Conservation (phyloP, 2,329 filamentous ascomycete genomes). For the Penicillium sp. region DNA sequence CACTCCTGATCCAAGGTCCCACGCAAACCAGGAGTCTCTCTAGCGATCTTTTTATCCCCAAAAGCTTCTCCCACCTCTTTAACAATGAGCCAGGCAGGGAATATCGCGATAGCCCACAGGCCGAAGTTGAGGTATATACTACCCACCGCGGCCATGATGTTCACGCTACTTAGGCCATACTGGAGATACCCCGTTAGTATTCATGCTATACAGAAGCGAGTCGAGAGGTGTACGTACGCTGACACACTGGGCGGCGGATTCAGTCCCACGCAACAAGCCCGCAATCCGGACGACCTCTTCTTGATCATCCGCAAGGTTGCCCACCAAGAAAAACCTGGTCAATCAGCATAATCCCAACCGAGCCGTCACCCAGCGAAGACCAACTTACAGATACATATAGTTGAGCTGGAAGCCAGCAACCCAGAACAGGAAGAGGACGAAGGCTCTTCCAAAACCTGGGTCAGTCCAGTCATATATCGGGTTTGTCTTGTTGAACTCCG, state of each 20-base stretch:
- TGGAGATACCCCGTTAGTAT: constrained; percentile 17
- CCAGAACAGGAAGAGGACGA: constrained; percentile 66
- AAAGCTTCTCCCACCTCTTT: constrained; percentile 50
- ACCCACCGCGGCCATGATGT: constrained; percentile 62
- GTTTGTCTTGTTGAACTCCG: constrained; percentile 54
- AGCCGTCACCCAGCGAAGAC: not conserved
- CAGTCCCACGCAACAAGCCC: constrained; percentile 65
- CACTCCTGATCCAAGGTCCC: constrained; percentile 4
- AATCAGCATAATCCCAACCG: not conserved
- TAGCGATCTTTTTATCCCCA: constrained; percentile 29
- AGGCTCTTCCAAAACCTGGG: constrained; percentile 62
- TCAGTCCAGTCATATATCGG: constrained; percentile 66
- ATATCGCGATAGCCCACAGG: constrained; percentile 62
- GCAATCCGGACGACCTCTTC: constrained; percentile 66
- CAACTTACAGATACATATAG: constrained; percentile 64
- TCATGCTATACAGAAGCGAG: not conserved
- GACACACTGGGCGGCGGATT: constrained; percentile 70
- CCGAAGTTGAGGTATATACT: constrained; percentile 69
- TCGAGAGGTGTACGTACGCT: constrained; percentile 43
- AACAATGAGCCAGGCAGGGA: constrained; percentile 66
- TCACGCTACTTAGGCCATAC: constrained; percentile 64
- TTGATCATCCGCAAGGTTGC: constrained; percentile 60
- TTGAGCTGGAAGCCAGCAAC: constrained; percentile 68
- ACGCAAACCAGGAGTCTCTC: constrained; percentile 17
- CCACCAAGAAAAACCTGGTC: constrained; percentile 64